Conservation (phyloP, 108 stramenopile species). For the Nitzschia sp. region DNA sequence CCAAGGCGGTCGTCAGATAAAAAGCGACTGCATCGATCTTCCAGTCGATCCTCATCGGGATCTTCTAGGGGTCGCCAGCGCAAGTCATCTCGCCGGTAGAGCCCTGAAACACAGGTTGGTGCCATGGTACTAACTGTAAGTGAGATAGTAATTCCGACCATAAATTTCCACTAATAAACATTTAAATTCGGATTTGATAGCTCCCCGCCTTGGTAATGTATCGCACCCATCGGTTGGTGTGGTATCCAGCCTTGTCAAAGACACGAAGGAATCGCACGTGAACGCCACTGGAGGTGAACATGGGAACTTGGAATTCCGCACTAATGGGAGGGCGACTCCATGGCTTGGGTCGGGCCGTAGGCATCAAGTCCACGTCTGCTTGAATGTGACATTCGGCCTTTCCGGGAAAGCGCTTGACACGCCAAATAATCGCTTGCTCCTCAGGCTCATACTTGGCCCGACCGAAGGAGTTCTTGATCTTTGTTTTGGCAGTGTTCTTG, state of each 20-base stretch:
- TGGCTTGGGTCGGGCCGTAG: slow-evolving; percentile 89
- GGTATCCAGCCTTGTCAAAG: slow-evolving; percentile 96
- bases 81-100: too few relatives aligned
- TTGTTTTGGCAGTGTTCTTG: slow-evolving; percentile 93
- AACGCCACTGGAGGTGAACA: slow-evolving; percentile 97
- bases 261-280: slow-evolving; percentile 97
- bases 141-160: neutral
- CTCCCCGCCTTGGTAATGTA: slow-evolving; percentile 97
- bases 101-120: too few relatives aligned
- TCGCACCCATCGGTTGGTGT: slow-evolving; percentile 96
- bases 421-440: slow-evolving; percentile 97
- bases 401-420: slow-evolving; percentile 94
- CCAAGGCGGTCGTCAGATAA: neutral
- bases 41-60: slow-evolving; percentile 10
- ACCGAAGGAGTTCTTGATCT: slow-evolving; percentile 89
- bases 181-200: slow-evolving; percentile 94
- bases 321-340: slow-evolving; percentile 96
- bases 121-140: too few relatives aligned
- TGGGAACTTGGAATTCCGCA: slow-evolving; percentile 97
- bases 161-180: neutral
- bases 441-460: slow-evolving; percentile 98
- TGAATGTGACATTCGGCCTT: slow-evolving; percentile 90
- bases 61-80: neutral
- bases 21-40: slow-evolving; percentile 4
- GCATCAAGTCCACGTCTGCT: slow-evolving; percentile 94